These are phyloP conservation scores for Candida nonsorbophila DNA, from an alignment of 805 yeast genomes.

Conservation along the genomic window DNA sequence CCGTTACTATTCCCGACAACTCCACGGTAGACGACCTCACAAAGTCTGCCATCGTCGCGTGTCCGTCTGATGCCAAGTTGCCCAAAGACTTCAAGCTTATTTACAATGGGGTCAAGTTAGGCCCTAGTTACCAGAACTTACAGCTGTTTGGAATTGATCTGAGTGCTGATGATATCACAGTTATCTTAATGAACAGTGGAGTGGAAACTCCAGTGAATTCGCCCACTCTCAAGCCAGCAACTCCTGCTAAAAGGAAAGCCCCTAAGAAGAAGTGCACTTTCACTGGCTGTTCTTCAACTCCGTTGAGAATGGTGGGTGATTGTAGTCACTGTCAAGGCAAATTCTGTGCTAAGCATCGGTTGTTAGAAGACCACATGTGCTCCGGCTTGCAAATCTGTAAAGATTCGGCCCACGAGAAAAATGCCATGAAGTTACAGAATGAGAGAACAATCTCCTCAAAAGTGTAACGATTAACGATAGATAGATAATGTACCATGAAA, in stretches of 20 bases:
- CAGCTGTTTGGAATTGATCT: conserved; percentile 15
- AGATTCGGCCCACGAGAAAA: conserved; percentile 76
- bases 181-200: conserved; percentile 24
- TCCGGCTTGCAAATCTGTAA: conserved; percentile 74
- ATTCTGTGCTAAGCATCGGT: conserved; percentile 81
- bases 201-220: conserved; percentile 17
- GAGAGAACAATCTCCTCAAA: conserved; percentile 64
- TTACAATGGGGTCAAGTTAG: conserved; percentile 32
- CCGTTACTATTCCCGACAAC: conserved; percentile 47
- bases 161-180: conserved; percentile 9
- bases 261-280: conserved; percentile 49
- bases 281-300: conserved; percentile 56
- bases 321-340: conserved; percentile 81
- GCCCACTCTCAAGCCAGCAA: conserved; percentile 6
- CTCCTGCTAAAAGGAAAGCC: conserved; percentile 20
- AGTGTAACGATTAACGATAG: conserved; percentile 39
- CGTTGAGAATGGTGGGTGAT: conserved; percentile 69
- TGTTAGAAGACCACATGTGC: conserved; percentile 81
- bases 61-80: conserved; percentile 24
- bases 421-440: conserved; percentile 74
- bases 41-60: conserved; percentile 40
- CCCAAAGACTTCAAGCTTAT: conserved; percentile 37
- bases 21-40: conserved; percentile 49
- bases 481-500: no score
- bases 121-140: conserved; percentile 19